Evolutionary conservation across 2,329 filamentous ascomycete species (phyloP).

Genomic region (Lachnellula hyalina): DNA sequence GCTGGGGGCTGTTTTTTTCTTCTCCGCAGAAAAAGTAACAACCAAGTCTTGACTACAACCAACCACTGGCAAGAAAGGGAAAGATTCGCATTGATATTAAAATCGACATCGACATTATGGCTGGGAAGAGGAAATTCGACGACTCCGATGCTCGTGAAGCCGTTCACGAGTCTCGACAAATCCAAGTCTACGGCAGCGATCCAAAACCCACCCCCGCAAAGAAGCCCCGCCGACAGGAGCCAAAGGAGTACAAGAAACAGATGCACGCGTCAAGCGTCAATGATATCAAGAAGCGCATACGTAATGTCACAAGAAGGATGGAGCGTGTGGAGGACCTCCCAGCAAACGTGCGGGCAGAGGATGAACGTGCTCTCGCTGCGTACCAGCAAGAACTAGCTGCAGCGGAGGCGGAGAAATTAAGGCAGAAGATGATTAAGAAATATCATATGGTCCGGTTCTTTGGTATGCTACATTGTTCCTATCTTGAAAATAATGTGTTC

Average conservation of each 20-base stretch:
- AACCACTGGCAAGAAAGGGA: background rate
- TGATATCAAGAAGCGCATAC: slow-evolving; percentile 65
- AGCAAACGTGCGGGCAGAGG: slow-evolving; percentile 60
- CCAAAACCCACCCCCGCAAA: slow-evolving; percentile 26
- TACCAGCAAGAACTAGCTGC: slow-evolving; percentile 60
- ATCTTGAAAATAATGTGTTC: background rate
- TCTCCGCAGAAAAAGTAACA: no score
- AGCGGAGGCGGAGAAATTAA: slow-evolving; percentile 54
- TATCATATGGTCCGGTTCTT: slow-evolving; percentile 86
- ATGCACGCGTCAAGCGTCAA: slow-evolving; percentile 39
- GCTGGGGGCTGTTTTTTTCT: no score
- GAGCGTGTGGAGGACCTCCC: slow-evolving; percentile 57
- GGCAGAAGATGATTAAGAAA: slow-evolving; percentile 66
- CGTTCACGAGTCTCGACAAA: slow-evolving; percentile 30
- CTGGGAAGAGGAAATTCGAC: slow-evolving; percentile 26
- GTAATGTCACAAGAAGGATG: slow-evolving; percentile 64
- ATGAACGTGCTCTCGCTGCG: slow-evolving; percentile 66
- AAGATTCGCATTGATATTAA: no score
- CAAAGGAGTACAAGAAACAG: slow-evolving; percentile 26
- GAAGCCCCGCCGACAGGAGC: slow-evolving; percentile 28
- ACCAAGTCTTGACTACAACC: background rate
- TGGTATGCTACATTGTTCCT: slow-evolving; percentile 44
- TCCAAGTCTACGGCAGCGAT: slow-evolving; percentile 26
- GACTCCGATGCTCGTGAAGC: slow-evolving; percentile 19
- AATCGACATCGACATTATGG: slow-evolving; percentile 20